Conservation (phyloP, 1,139 yeast species). For the Komagataea norvegica region DNA sequence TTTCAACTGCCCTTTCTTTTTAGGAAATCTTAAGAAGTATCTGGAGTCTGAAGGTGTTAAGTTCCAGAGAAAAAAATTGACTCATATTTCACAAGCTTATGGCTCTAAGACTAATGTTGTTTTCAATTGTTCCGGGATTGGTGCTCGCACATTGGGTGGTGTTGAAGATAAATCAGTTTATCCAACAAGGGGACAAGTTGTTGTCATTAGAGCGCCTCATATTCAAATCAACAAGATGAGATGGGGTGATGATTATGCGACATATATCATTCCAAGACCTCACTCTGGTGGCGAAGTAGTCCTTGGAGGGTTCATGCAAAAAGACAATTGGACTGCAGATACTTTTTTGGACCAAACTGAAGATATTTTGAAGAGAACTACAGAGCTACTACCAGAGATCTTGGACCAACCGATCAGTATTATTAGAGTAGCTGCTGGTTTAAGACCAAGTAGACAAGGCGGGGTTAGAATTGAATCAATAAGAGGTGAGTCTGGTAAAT, state of each 20-base stretch:
- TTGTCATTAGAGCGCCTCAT: constrained; percentile 55
- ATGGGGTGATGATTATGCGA: constrained; percentile 52
- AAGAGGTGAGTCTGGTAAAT: constrained; percentile 32
- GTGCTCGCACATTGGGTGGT: constrained; percentile 53
- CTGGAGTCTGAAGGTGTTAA: constrained; percentile 44
- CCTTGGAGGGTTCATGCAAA: constrained; percentile 65
- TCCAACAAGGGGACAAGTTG: constrained; percentile 70
- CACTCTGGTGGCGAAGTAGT: constrained; percentile 55
- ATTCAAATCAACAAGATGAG: constrained; percentile 43
- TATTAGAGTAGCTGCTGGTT: constrained; percentile 58
- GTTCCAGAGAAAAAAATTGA: constrained; percentile 40
- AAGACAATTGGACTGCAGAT: constrained; percentile 52
- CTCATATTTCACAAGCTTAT: constrained; percentile 54
- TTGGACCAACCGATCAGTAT: constrained; percentile 42
- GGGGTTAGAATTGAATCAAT: constrained; percentile 62
- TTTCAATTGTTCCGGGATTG: constrained; percentile 69
- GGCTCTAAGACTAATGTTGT: constrained; percentile 38
- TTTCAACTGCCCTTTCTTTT: constrained; percentile 61
- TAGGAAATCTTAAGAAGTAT: constrained; percentile 41
- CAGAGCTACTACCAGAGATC: constrained; percentile 49
- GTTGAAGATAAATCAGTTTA: constrained; percentile 50
- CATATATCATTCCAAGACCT: constrained; percentile 69
- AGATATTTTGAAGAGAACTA: constrained; percentile 55
- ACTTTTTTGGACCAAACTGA: constrained; percentile 50
- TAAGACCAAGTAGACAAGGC: constrained; percentile 66